phyloP scores from a whole-genome alignment of 345 rosid genomes.

The Zanthoxylum bungeanum region DNA sequence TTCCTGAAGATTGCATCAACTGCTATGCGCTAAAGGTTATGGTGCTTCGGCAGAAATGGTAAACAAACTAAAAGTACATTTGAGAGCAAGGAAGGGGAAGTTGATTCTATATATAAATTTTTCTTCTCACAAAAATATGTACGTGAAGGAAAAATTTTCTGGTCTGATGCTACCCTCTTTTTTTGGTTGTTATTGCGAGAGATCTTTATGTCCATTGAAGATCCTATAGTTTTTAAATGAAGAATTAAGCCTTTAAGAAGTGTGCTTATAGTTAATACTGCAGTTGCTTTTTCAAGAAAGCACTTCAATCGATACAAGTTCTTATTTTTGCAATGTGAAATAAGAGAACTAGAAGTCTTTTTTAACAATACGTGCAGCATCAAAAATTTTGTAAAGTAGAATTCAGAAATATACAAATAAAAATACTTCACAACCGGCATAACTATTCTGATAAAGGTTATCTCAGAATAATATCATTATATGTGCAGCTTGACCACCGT shows the following conservation, averaged over 20 bases:
- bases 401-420: not conserved
- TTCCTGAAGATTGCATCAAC: not conserved
- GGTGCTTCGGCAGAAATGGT: not conserved
- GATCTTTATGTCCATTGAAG: not conserved
- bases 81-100: not conserved
- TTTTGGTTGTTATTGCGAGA: not conserved
- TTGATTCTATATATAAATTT: not conserved
- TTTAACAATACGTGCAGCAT: not conserved
- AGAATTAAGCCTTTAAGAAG: not conserved
- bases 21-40: not conserved
- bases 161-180: not conserved
- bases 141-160: not conserved
- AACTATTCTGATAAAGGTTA: not conserved
- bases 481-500: constrained; percentile 77
- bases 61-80: not conserved
- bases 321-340: not conserved
- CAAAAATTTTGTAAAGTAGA: not conserved
- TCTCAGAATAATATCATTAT: not conserved
- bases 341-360: not conserved
- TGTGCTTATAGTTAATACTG: not conserved
- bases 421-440: not conserved
- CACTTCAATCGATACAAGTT: not conserved
- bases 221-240: not conserved
- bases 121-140: not conserved
- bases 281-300: not conserved